A percentile compares a stretch with the other conserved stretches of the same genome.
These are phyloP conservation scores for Sporormia fimetaria DNA, from an alignment of 495 filamentous ascomycete species.

Conservation along the genomic window DNA sequence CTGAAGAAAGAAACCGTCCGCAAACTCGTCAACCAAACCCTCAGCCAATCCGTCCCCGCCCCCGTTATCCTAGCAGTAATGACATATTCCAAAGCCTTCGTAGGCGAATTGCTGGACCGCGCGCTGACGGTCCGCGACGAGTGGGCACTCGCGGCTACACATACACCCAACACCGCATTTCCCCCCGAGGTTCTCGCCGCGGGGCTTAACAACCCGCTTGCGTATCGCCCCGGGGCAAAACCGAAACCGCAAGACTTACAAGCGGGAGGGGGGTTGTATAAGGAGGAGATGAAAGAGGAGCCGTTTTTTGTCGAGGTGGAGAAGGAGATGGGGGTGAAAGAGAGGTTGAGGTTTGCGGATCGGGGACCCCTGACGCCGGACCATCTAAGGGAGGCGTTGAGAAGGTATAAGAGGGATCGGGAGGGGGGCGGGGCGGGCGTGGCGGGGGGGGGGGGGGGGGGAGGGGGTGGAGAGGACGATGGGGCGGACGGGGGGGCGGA, in stretches of 20 bases:
- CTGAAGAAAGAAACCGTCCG: slow-evolving; percentile 42
- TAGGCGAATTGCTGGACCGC: slow-evolving; percentile 71
- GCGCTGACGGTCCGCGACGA: slow-evolving; percentile 69
- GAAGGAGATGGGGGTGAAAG: too few relatives aligned
- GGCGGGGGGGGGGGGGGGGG: slow-evolving; percentile 55
- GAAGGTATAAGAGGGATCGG: slow-evolving; percentile 56
- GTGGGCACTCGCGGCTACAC: slow-evolving; percentile 47
- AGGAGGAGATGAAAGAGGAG: neutral
- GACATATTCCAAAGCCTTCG: slow-evolving; percentile 71
- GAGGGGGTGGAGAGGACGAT: slow-evolving; percentile 37
- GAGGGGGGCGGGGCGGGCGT: slow-evolving; percentile 61
- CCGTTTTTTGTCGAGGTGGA: slow-evolving; percentile 8
- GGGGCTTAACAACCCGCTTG: slow-evolving; percentile 15
- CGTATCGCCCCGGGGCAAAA: slow-evolving; percentile 1
- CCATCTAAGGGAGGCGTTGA: slow-evolving; percentile 68
- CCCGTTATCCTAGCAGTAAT: slow-evolving; percentile 70
- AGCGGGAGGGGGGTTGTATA: neutral
- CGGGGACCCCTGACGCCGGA: too few relatives aligned
- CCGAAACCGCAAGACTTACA: slow-evolving; percentile 5
- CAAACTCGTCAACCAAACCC: slow-evolving; percentile 56
- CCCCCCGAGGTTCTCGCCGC: slow-evolving; percentile 20
- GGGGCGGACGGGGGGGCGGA: slow-evolving; percentile 29
- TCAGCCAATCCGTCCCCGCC: slow-evolving; percentile 73
- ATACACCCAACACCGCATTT: slow-evolving; percentile 16
- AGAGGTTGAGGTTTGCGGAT: too few relatives aligned